Conservation (phyloP, 1,284 basidiomycete species). For the Pseudozyma pruni region DNA sequence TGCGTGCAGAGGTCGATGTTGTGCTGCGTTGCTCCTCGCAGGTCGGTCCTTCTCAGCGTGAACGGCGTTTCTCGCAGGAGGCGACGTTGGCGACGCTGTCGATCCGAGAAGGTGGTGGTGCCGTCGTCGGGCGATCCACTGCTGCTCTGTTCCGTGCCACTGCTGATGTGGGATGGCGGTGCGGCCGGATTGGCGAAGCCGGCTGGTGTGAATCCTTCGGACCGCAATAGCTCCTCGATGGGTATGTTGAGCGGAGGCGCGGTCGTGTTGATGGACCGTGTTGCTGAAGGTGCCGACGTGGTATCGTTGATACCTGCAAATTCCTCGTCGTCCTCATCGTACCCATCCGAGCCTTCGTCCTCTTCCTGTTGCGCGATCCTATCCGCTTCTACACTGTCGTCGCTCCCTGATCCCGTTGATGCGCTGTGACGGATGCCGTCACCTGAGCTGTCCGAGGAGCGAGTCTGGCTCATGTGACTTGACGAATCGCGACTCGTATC, state of each 20-base stretch:
- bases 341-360: conserved; percentile 1
- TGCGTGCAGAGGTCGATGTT: conserved; percentile 20
- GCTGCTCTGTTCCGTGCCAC: conserved; percentile 10
- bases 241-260: conserved; percentile 46
- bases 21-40: conserved; percentile 31
- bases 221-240: conserved; percentile 40
- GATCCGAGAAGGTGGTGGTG: background rate
- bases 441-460: conserved; percentile 16
- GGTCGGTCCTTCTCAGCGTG: conserved; percentile 16
- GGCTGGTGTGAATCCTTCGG: conserved; percentile 21
- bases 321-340: conserved; percentile 11
- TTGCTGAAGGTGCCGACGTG: background rate
- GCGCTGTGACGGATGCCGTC: conserved; percentile 1
- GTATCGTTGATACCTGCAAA: background rate
- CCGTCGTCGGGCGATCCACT: background rate
- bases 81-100: background rate
- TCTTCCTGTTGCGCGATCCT: background rate
- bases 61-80: background rate
- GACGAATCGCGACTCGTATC: conserved; percentile 34
- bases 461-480: conserved; percentile 6
- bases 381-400: background rate
- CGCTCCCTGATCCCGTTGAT: conserved; percentile 6
- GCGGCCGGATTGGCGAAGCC: conserved; percentile 4
- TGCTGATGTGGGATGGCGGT: conserved; percentile 4
- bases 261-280: background rate